These are phyloP conservation scores for Aegilops bicornis DNA, from an alignment of 176 grass and related monocot species.

Conservation along the genomic window DNA sequence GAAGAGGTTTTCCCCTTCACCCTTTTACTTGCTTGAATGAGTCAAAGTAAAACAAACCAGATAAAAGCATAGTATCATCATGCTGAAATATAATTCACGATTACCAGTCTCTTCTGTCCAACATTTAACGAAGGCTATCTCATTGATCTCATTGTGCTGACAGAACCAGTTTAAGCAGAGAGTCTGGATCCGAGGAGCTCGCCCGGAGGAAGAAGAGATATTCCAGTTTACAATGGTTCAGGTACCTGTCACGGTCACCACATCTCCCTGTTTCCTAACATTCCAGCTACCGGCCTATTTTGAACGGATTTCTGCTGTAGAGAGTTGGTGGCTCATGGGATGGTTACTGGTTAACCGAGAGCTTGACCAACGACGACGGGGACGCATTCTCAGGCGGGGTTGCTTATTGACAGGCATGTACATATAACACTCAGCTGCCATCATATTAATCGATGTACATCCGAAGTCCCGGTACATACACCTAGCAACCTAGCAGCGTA, in stretches of 20 bases:
- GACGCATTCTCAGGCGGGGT: slow-evolving; percentile 66
- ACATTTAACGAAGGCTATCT: neutral
- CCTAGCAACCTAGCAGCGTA: neutral
- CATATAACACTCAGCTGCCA: neutral
- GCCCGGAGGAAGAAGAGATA: slow-evolving; percentile 84
- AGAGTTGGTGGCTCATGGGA: slow-evolving; percentile 83
- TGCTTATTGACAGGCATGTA: slow-evolving; percentile 65
- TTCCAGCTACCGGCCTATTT: slow-evolving; percentile 15
- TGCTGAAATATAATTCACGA: neutral
- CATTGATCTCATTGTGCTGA: neutral
- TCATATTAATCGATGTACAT: neutral
- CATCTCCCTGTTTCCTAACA: neutral
- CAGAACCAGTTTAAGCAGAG: slow-evolving; percentile 9
- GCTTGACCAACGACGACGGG: slow-evolving; percentile 67
- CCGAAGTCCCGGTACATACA: neutral
- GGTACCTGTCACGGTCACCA: slow-evolving; percentile 42
- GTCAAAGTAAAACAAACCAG: neutral
- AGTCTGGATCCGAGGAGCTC: slow-evolving; percentile 37
- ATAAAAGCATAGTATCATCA: neutral
- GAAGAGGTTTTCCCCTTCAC: slow-evolving; percentile 55
- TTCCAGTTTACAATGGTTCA: slow-evolving; percentile 95
- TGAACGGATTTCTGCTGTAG: slow-evolving; percentile 33
- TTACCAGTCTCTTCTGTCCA: neutral
- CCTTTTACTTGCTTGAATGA: neutral
- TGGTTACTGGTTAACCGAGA: slow-evolving; percentile 96